Evolutionary conservation across 2,329 filamentous ascomycete genomes (phyloP).

Genomic region (Plectosphaerella sp.): DNA sequence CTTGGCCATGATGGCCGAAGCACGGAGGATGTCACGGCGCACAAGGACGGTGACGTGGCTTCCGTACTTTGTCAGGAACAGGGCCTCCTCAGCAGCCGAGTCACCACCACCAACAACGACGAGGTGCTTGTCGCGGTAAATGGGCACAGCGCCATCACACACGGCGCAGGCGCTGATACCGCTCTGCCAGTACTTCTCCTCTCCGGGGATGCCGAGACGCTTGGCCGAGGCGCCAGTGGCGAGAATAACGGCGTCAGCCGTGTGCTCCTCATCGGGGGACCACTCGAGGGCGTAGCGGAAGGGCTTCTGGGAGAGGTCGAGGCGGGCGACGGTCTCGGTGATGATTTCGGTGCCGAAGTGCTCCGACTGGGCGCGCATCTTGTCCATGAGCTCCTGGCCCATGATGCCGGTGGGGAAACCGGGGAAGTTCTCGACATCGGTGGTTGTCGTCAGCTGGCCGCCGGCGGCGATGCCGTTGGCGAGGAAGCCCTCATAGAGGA

Average conservation of each 20-base stretch:
- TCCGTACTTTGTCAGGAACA: slow-evolving; percentile 97
- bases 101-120: slow-evolving; percentile 96
- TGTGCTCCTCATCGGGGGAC: slow-evolving; percentile 75
- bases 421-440: slow-evolving; percentile 97
- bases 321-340: slow-evolving; percentile 83
- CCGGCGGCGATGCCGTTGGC: slow-evolving; percentile 95
- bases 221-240: slow-evolving; percentile 92
- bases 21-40: slow-evolving; percentile 78
- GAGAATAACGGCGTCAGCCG: slow-evolving; percentile 87
- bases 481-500: slow-evolving; percentile 97
- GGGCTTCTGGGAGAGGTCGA: slow-evolving; percentile 78
- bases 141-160: slow-evolving; percentile 93
- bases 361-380: slow-evolving; percentile 88
- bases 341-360: slow-evolving; percentile 91
- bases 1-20: slow-evolving; percentile 87
- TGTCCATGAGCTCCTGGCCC: slow-evolving; percentile 87
- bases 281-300: slow-evolving; percentile 96
- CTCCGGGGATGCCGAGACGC: slow-evolving; percentile 76
- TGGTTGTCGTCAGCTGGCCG: slow-evolving; percentile 95
- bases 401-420: slow-evolving; percentile 89
- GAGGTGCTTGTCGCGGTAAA: slow-evolving; percentile 94
- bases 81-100: slow-evolving; percentile 93
- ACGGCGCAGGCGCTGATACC: slow-evolving; percentile 96
- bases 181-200: slow-evolving; percentile 96
- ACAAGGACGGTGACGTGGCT: slow-evolving; percentile 93